Base-by-base conservation (phyloP, 352 stramenopile species). In the Elongisporangium senticosum region DNA sequence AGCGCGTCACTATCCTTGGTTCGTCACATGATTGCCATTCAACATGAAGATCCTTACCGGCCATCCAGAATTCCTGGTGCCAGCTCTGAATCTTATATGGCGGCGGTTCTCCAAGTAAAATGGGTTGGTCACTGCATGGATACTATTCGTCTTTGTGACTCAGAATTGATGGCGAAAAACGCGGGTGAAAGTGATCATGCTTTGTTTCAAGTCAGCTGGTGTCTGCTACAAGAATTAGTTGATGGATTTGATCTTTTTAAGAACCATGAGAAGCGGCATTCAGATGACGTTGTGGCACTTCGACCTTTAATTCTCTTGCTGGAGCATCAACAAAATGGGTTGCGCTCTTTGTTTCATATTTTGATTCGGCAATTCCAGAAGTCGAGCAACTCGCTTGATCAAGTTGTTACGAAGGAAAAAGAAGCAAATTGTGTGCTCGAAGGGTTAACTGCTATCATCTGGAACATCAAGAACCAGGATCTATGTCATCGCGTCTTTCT, bases 121-220 rank as follows among this genome's bases (percentile, higher is more conserved):
- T 53, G 83, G 14, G 70, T 84, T 21, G 68, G 74, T 11, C 80
- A 87, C 53, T 79, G 76, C 24, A 79, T 86, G 64, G 65, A 69
- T 24, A 68, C 58, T 5, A 82, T 88, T 52, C 68, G 65, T 49
- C 50, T 72, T 7, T 86, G 74, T 20, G 69, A 87, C 23, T 39
- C 59, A 10, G 67, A 56, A 3, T 23, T 23, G 40, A 7, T 57
- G n/a, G 22, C 23, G n/a, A 56, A 54, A 19, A 65, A n/a, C 28
- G 47, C 49, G 37, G 20, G 11, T 22, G 21, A 33, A 63, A 55
- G 10, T 52, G 61, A 59, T 10, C 33, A 10, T 17, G 24, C 64
- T 43, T 60, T 90, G 14, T 86, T 86, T 53, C 72, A 84, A 53
- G 64, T 88, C n/a, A 86, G 78, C 55, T 88, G 76, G 76, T 76